A percentile compares a stretch with the other conserved stretches of the same genome.
Conservation (phyloP, 2,329 filamentous ascomycete genomes). For the Phaeoacremonium minimum region DNA sequence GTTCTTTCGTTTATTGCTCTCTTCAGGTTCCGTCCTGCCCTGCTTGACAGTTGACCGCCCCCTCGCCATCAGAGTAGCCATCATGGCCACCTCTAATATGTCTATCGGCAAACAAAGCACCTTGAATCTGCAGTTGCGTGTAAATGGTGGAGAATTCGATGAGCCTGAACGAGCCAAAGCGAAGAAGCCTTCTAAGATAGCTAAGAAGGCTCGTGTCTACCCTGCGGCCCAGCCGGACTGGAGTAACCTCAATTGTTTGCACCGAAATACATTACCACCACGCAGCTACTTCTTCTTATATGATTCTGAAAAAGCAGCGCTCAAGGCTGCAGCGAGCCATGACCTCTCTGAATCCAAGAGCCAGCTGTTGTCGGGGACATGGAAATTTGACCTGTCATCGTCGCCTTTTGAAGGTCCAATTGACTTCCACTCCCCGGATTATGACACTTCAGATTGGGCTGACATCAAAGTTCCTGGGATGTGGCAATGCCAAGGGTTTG, state of each 20-base stretch:
- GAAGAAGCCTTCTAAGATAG: no score
- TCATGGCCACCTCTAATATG: no score
- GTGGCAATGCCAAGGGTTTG: slow-evolving; percentile 68
- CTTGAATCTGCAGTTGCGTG: not conserved
- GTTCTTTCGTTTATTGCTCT: no score
- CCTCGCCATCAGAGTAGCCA: no score
- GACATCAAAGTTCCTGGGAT: slow-evolving; percentile 60
- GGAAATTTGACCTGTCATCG: slow-evolving; percentile 46
- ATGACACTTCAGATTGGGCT: slow-evolving; percentile 24
- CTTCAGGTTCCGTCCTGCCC: no score
- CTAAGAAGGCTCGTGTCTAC: no score
- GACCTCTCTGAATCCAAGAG: slow-evolving; percentile 31
- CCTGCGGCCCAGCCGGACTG: slow-evolving; percentile 43
- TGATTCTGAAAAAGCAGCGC: slow-evolving; percentile 20
- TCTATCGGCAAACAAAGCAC: no score
- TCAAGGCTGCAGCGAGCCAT: slow-evolving; percentile 40
- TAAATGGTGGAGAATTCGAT: no score
- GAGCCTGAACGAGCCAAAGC: no score
- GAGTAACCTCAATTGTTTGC: slow-evolving; percentile 56
- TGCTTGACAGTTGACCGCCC: no score
- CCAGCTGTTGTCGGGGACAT: slow-evolving; percentile 45
- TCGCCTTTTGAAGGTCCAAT: slow-evolving; percentile 40
- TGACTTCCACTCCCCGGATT: slow-evolving; percentile 30
- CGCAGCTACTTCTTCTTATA: slow-evolving; percentile 55
- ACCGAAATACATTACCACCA: slow-evolving; percentile 54